A percentile compares a stretch with the other conserved stretches of the same genome.
phyloP scores from a whole-genome alignment of 805 yeast genomes.

The Hyphopichia homilentoma region DNA sequence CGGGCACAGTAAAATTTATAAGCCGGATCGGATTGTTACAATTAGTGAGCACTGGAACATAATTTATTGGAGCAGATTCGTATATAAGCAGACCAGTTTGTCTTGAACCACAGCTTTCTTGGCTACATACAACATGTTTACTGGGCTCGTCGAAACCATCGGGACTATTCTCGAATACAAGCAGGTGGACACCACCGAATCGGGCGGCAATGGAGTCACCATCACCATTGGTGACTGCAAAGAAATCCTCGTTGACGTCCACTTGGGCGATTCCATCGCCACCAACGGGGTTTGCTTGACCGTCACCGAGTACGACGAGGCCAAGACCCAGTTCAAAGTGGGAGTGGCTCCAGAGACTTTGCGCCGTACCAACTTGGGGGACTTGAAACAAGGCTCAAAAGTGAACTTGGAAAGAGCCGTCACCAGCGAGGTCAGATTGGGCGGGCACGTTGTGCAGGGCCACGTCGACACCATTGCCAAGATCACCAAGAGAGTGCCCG shows the following conservation, averaged over 20 bases:
- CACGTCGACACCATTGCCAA: constrained; percentile 89
- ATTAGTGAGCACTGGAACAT: no score
- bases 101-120: no score
- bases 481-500: constrained; percentile 51
- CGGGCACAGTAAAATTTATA: no score
- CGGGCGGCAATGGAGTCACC: constrained; percentile 76
- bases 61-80: no score
- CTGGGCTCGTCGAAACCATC: constrained; percentile 86
- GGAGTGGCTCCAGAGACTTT: constrained; percentile 94
- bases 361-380: constrained; percentile 72
- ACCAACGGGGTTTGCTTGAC: constrained; percentile 90
- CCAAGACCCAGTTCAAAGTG: constrained; percentile 62
- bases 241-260: constrained; percentile 70
- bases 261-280: constrained; percentile 90
- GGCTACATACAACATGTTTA: no score
- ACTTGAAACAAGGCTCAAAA: constrained; percentile 49
- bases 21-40: no score
- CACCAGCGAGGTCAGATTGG: constrained; percentile 76
- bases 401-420: constrained; percentile 95
- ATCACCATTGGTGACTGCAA: constrained; percentile 60
- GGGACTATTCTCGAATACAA: constrained; percentile 59
- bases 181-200: constrained; percentile 41
- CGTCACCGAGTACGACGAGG: constrained; percentile 69
- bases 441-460: constrained; percentile 98
- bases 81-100: no score